These are phyloP conservation scores for Ananas comosus DNA, from an alignment of 176 grass and related monocot genomes.

Conservation along the genomic window DNA sequence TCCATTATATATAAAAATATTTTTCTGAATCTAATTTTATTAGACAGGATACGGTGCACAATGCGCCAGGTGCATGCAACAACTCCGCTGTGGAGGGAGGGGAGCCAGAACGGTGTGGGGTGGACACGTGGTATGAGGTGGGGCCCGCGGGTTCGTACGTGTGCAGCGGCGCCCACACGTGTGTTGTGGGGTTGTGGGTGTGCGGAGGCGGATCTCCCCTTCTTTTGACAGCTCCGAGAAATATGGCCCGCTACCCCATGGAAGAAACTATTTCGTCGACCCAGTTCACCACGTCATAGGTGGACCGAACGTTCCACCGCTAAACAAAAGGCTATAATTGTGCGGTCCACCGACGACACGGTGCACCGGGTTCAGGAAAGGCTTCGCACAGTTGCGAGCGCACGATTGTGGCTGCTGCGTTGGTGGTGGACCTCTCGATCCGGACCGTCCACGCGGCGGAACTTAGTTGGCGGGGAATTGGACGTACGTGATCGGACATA, in stretches of 20 bases:
- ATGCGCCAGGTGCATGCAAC: no score
- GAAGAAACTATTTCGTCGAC: not conserved
- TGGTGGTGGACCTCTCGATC: no score
- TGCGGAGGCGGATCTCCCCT: not conserved
- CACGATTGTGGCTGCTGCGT: no score
- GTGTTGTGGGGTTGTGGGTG: not conserved
- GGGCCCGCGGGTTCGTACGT: not conserved
- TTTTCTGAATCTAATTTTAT: no score
- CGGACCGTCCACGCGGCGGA: no score
- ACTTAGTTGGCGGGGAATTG: no score
- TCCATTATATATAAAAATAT: no score
- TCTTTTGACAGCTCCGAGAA: slow-evolving; percentile 12
- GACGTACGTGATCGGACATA: no score
- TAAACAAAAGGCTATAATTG: not conserved
- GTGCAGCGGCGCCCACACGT: not conserved
- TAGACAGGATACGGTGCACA: not conserved
- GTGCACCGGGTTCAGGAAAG: no score
- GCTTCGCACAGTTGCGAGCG: no score
- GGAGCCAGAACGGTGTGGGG: not conserved
- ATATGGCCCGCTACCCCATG: not conserved
- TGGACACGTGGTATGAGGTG: slow-evolving; percentile 3
- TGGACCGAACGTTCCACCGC: not conserved
- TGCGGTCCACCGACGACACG: no score
- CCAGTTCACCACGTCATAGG: not conserved
- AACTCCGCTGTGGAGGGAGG: no score